Evolutionary conservation across 2,329 filamentous ascomycete genomes (phyloP).

Genomic region (Aureobasidium sp.): DNA sequence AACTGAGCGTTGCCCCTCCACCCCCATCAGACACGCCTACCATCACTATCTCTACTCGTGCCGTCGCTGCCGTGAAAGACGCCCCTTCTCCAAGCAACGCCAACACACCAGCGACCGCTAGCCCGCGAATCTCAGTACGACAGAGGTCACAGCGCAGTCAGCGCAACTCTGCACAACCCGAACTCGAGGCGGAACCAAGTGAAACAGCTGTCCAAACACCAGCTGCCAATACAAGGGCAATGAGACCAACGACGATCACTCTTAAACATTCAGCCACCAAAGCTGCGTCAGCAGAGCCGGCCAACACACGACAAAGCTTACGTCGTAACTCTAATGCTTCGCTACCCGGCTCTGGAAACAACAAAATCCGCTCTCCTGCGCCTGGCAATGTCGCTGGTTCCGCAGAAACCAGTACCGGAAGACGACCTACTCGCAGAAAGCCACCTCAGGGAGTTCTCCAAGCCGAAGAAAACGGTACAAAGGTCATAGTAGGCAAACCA

Average conservation of each 20-base stretch:
- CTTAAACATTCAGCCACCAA: conserved; percentile 32
- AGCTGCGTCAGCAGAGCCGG: conserved; percentile 43
- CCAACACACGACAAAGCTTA: conserved; percentile 33
- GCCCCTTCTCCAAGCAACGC: neutral
- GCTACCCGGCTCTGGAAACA: conserved; percentile 27
- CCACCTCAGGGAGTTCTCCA: conserved; percentile 67
- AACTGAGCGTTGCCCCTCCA: conserved; percentile 22
- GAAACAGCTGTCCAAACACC: conserved; percentile 22
- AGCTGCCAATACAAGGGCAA: conserved; percentile 2
- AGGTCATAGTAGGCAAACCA: conserved; percentile 63
- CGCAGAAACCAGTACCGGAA: conserved; percentile 13
- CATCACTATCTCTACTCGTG: neutral
- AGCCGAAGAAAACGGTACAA: conserved; percentile 51
- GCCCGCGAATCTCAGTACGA: neutral
- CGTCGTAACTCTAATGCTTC: conserved; percentile 42
- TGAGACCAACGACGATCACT: conserved; percentile 27
- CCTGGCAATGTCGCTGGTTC: conserved; percentile 16
- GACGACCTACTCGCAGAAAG: conserved; percentile 51
- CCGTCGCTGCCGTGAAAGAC: conserved; percentile 17
- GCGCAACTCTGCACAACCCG: conserved; percentile 1
- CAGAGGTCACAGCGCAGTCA: conserved; percentile 11
- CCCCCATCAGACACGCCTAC: conserved; percentile 8
- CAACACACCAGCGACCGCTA: neutral
- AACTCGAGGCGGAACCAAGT: conserved; percentile 11
- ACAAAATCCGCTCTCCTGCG: conserved; percentile 18